Conservation (phyloP, 768 basidiomycete genomes). For the Termitomyces sp. region DNA sequence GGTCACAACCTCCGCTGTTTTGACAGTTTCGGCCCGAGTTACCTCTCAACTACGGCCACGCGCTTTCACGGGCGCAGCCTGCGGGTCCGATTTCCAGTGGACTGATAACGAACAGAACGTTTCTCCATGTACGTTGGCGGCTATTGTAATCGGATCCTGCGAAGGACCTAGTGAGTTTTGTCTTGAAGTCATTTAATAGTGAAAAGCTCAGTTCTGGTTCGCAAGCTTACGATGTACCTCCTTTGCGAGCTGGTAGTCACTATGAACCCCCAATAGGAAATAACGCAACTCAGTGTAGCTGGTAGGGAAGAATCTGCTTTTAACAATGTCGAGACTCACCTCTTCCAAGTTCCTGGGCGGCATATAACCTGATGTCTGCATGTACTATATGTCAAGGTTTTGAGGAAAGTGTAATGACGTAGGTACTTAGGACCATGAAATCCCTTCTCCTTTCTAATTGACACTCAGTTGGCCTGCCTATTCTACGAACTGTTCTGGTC, state of each 20-base stretch:
- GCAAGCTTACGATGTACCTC: constrained; percentile 24
- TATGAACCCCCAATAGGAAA: neutral
- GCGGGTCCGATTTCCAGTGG: constrained; percentile 31
- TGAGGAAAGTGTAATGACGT: constrained; percentile 22
- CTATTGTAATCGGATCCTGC: constrained; percentile 30
- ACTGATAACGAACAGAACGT: constrained; percentile 21
- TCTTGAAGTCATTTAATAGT: neutral
- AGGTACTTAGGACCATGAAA: constrained; percentile 11
- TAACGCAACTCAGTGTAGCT: constrained; percentile 26
- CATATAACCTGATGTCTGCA: constrained; percentile 49
- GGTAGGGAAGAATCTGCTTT: constrained; percentile 21
- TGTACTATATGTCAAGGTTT: constrained; percentile 44
- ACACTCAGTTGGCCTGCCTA: constrained; percentile 7
- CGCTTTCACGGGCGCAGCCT: constrained; percentile 19
- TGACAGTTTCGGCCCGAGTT: neutral
- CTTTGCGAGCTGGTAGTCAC: constrained; percentile 5
- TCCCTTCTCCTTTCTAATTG: neutral
- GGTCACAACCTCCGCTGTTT: constrained; percentile 3
- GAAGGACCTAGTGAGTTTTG: constrained; percentile 27
- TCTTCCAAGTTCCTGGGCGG: constrained; percentile 43
- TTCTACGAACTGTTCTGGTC: constrained; percentile 2
- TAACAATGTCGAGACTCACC: neutral
- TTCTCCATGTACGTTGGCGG: constrained; percentile 32
- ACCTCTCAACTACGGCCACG: constrained; percentile 1
- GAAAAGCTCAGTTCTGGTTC: neutral